Evolutionary conservation across 2,329 filamentous ascomycete species (phyloP), one percentile per base, ranked within the genome.

Genomic region (Emericellopsis cladophorae): DNA sequence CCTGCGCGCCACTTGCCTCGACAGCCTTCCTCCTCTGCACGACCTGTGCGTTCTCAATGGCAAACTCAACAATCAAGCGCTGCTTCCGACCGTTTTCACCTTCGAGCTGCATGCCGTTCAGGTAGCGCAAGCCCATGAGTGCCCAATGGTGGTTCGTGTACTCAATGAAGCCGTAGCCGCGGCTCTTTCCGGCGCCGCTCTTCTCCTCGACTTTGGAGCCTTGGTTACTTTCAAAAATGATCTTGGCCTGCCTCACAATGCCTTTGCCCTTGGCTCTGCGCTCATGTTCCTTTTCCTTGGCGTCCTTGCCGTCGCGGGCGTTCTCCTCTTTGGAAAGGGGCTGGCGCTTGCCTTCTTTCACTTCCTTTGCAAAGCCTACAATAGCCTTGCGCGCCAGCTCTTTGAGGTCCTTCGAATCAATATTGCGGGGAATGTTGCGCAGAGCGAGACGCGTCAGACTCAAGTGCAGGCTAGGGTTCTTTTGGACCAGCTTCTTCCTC

Each of bases 141-240:
- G 92, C 92, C 70, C 83, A 90, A 39, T 92, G 82, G 56, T 98
- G 92, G 24, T 85, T 92, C 48, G 80, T 84, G 62, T 95, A 98
- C 64, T 98, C 92, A 49, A 98, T 84, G 66, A 98, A 98, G 11
- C 93, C 92, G 58, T 98, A 98, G 5, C 92, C 92, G 57, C 90
- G 77, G 57, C 84, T 92, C 56, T 84, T 76, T 37, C 89, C 89
- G 7, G 79, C 87, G 7, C 84, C 87, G 39, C 70, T 78, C 35
- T 75, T 71, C 62, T 94, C 88, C 8, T 72, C 63, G 12, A 95
- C 78, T 65, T 95, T 96, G 53, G 78, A 78, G 36, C 92, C 92
- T 50, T 92, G 79, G 31, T 76, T 75, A 42, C 82, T 84, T 65
- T 98, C 92, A 54, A 92, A 96, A 31, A 96, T 84, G 41, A 98